Evolutionary conservation across 257 asterid species (phyloP).

Genomic region (Mitragyna speciosa): DNA sequence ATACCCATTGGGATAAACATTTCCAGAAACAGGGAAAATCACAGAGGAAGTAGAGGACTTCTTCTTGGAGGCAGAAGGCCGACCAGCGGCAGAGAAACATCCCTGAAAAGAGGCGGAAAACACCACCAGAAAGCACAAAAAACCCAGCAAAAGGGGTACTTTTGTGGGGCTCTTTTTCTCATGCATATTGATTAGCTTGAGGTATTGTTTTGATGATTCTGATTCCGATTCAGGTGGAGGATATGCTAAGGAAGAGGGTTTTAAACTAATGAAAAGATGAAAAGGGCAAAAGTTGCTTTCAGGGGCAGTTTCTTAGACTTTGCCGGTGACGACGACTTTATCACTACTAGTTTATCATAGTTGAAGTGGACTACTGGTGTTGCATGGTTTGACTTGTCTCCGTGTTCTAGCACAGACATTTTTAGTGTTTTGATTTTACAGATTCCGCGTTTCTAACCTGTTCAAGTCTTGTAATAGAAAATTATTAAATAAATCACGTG

Average conservation of each 20-base stretch:
- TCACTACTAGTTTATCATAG: not conserved
- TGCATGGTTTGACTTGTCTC: not conserved
- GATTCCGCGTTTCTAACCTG: not conserved
- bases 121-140: conserved; percentile 1
- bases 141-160: conserved; percentile 1
- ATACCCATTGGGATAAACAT: conserved; percentile 88
- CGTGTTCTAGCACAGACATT: not conserved
- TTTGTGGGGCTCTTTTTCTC: not conserved
- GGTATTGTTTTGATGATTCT: not conserved
- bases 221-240: not conserved
- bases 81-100: conserved; percentile 19
- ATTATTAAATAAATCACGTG: too few relatives aligned
- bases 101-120: not conserved
- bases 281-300: not conserved
- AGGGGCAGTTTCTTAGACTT: conserved; percentile 13
- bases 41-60: conserved; percentile 55
- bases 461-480: too few relatives aligned
- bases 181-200: not conserved
- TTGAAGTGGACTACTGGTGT: too few relatives aligned
- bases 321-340: not conserved
- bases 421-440: not conserved
- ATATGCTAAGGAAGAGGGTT: not conserved
- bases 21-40: conserved; percentile 70
- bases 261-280: not conserved
- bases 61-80: not conserved